Evolutionary conservation across 2,329 filamentous ascomycete species (phyloP), one percentile per base, ranked within the genome.

Genomic region (Xylaria polymorpha): DNA sequence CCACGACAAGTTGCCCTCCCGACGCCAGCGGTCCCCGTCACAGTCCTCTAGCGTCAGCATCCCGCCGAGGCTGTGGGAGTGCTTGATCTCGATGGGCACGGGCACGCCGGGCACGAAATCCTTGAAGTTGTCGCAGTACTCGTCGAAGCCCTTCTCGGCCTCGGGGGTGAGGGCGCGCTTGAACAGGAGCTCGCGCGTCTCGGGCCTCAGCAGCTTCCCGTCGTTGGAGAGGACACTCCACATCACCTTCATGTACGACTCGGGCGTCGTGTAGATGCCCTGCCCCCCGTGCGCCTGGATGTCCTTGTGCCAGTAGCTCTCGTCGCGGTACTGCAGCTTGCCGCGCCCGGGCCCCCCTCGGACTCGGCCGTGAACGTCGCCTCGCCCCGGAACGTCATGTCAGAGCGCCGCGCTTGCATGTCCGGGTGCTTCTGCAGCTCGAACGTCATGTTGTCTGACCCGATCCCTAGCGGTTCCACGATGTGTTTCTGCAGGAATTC

Each of bases 181-280:
- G 71, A 87, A 87, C 77, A 88, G 81, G 51, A 79, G 72, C 0
- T 82, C 78, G 0, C 83, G 79, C 0, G 81, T 85, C 3, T 75
- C 75, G 0, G 78, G 77, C 22, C 76, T 79, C 7, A 89, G 79
- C 0, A 88, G 71, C 50, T 80, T 83, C 3, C 81, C 83, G 61
- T 88, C 85, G 55, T 87, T 82, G 1, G 77, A 75, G 0, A 87
- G 78, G 1, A 89, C 73, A 1, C 84, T 85, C 2, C 77, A 77
- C 3, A 86, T 73, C 5, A 88, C 74, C 43, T 81, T 81, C 61
- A 83, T 69, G 66, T 84, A 88, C 25, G 85, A 81, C 0, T 69
- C 43, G 6, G 82, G 77, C 2, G 78, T 75, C 3, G 79, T 79
- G 62, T 75, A 81, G 4, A 77, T 56, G 1, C 81, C 81, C 56